Evolutionary conservation across 805 yeast genomes (phyloP).

Genomic region (Tetrapisispora iriomotensis): DNA sequence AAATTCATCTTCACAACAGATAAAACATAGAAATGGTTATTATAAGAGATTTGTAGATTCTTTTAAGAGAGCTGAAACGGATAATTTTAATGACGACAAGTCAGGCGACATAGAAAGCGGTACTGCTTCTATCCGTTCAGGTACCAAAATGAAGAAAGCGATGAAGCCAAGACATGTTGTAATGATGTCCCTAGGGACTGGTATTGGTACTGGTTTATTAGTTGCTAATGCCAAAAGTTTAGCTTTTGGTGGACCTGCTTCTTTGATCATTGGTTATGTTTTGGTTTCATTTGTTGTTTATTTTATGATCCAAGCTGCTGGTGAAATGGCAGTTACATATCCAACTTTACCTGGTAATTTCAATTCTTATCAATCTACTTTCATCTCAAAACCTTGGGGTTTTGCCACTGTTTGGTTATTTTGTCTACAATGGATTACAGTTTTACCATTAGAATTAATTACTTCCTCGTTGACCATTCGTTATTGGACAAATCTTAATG

Average conservation of each 20-base stretch:
- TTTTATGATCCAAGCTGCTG: conserved; percentile 45
- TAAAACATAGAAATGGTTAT: neutral
- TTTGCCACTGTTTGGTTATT: conserved; percentile 68
- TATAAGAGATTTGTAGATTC: conserved; percentile 14
- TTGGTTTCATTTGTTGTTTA: conserved; percentile 49
- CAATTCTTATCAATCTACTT: conserved; percentile 31
- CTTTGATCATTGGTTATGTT: conserved; percentile 43
- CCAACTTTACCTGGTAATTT: conserved; percentile 33
- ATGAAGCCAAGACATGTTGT: conserved; percentile 41
- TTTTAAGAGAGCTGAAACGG: conserved; percentile 14
- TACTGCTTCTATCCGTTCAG: conserved; percentile 6
- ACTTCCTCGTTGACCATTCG: conserved; percentile 46
- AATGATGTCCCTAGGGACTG: conserved; percentile 75
- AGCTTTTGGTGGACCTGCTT: conserved; percentile 37
- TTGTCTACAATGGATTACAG: conserved; percentile 52
- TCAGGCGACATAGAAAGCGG: conserved; percentile 9
- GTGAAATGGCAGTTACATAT: conserved; percentile 34
- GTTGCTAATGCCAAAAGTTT: conserved; percentile 45
- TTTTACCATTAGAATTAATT: conserved; percentile 55
- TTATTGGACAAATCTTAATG: conserved; percentile 41
- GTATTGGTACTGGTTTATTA: conserved; percentile 66
- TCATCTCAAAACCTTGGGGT: conserved; percentile 59
- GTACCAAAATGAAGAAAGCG: conserved; percentile 10
- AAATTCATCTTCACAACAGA: neutral
- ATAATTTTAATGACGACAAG: neutral